Evolutionary conservation across 441 rosid species (phyloP), one percentile per base, ranked within the genome.

Genomic region (Capsella rubella): DNA sequence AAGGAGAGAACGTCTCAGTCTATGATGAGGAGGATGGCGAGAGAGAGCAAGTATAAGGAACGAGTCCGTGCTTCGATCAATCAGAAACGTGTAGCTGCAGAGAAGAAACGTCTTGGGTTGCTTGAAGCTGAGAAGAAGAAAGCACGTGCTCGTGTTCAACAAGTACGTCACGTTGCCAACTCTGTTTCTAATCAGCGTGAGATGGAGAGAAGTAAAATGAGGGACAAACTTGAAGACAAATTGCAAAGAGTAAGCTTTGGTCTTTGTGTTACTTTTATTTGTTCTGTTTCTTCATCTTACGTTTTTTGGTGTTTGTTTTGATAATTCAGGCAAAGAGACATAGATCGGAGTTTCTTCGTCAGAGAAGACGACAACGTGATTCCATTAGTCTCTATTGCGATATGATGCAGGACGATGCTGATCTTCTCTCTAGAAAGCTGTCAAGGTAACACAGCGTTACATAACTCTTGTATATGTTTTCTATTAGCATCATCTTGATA

Each of bases 11-110:
- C 88, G 6, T 89, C 90, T 49, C 98, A 90, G 74, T 91, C 95
- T 66, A 80, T 93, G 73, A 54, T 81, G 86, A 83, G 93, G 76
- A 86, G 93, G 81, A 86, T 89, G 87, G 86, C 89, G 11, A 78
- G 90, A 72, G 99, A 96, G 80, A 91, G 86, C 75, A 96, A 87
- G 87, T 91, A 96, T 52, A 96, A 87, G 82, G 98, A 96, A 81
- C 50, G 87, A n/a, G 90, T 93, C 9, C 81, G 82, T 70, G 89
- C 97, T 69, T 90, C 97, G 13, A 90, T 91, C 54, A 85, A 89
- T 82, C 97, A 93, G 81, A 96, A 91, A 79, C 91, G 99, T 74
- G 84, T 74, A 25, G 94, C 97, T 77, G 98, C 99, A 13, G 98
- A 96, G 88, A 91, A 83, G 84, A 96, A 96, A 80, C 87, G 99